phyloP scores from a whole-genome alignment of 208 protist genomes.

The Acanthamoeba triangularis region DNA sequence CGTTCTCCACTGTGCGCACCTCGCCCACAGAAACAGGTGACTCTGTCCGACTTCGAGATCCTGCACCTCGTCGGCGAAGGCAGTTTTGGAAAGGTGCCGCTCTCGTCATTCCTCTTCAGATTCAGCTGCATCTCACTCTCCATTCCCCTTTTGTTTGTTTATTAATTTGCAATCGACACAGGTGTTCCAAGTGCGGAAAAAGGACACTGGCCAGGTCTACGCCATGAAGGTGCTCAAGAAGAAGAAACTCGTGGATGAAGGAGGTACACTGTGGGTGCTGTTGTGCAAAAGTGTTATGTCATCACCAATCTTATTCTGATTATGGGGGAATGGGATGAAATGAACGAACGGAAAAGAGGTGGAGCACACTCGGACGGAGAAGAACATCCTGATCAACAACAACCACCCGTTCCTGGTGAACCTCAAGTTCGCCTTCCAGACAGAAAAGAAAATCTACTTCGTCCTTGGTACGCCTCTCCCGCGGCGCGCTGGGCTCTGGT shows the following conservation, averaged over 20 bases:
- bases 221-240: constrained; percentile 92
- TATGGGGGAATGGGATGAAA: too few species aligned
- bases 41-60: constrained; percentile 81
- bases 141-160: not conserved
- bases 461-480: not conserved
- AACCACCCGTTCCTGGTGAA: constrained; percentile 89
- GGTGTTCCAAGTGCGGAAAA: constrained; percentile 90
- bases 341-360: constrained; percentile 47
- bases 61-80: constrained; percentile 84
- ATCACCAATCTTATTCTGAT: not conserved
- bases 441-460: constrained; percentile 84
- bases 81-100: constrained; percentile 89
- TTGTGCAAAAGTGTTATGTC: not conserved
- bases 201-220: constrained; percentile 86
- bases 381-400: constrained; percentile 82
- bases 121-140: not conserved
- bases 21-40: constrained; percentile 19
- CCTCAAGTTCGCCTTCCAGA: constrained; percentile 91
- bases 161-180: not conserved
- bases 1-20: too few species aligned
- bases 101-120: too few species aligned
- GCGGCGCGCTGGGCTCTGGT: not conserved
- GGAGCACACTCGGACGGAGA: constrained; percentile 83
- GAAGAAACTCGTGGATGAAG: constrained; percentile 64
- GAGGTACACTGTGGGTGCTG: not conserved